phyloP scores from a whole-genome alignment of 345 rosid genomes.

The Salix caprea region DNA sequence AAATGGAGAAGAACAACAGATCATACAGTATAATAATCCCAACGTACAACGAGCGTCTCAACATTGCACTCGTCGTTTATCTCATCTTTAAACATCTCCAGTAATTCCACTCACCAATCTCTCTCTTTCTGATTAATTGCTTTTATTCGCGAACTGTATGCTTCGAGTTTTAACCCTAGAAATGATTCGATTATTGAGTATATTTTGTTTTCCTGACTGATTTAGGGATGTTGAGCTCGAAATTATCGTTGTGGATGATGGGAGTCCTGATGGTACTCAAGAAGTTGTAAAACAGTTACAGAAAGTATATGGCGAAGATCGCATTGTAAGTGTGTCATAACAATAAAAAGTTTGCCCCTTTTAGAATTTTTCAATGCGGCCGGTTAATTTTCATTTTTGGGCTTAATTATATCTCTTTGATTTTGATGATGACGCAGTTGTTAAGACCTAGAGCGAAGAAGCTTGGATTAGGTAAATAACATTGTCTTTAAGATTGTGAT shows the following conservation, averaged over 20 bases:
- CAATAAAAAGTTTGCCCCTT: neutral
- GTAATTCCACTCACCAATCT: constrained; percentile 21
- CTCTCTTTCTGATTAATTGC: neutral
- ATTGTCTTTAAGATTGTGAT: neutral
- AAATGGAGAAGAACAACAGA: constrained; percentile 32
- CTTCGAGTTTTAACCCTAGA: neutral
- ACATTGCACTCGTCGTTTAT: constrained; percentile 79
- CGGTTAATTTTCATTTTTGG: neutral
- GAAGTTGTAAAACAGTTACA: constrained; percentile 80
- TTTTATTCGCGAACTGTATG: neutral
- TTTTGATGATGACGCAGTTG: constrained; percentile 44
- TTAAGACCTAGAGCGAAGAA: constrained; percentile 80
- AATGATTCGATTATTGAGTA: neutral
- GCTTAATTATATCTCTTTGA: constrained; percentile 1
- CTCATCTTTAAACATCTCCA: constrained; percentile 90
- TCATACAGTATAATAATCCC: constrained; percentile 76
- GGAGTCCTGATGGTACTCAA: constrained; percentile 97
- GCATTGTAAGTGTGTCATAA: constrained; percentile 48
- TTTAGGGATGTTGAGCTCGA: constrained; percentile 77
- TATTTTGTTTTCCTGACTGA: neutral
- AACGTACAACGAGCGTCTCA: constrained; percentile 93
- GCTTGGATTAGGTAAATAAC: constrained; percentile 79
- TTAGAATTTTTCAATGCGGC: neutral
- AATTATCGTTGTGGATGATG: constrained; percentile 89
- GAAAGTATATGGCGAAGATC: constrained; percentile 72